A percentile compares a stretch with the other conserved stretches of the same genome.
Evolutionary conservation across 305 asterid genomes (phyloP).

Genomic region (Fraxinus albicans): DNA sequence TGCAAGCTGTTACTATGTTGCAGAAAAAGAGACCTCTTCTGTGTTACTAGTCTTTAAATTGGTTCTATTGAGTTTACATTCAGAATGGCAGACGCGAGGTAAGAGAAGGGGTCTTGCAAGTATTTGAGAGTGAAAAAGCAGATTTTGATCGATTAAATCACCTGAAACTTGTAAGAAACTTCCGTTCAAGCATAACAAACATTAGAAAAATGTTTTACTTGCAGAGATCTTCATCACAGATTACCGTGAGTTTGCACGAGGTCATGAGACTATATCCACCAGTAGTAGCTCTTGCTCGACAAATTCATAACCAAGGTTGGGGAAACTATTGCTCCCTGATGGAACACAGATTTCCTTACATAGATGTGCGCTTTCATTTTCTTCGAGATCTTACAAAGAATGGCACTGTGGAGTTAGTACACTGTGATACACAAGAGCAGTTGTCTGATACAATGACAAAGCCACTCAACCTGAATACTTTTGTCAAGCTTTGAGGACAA

Average conservation of each 20-base stretch:
- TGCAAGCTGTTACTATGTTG: background rate
- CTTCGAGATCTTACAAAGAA: too few relatives aligned
- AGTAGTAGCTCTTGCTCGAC: background rate
- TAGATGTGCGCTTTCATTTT: too few relatives aligned
- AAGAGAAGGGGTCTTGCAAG: conserved; percentile 51
- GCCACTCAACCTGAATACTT: too few relatives aligned
- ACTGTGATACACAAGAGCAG: too few relatives aligned
- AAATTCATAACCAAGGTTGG: conserved; percentile 11
- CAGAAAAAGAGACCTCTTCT: background rate
- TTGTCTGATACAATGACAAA: too few relatives aligned
- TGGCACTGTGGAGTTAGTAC: too few relatives aligned
- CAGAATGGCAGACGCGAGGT: conserved; percentile 54
- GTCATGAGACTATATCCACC: conserved; percentile 34
- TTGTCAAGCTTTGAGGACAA: too few relatives aligned
- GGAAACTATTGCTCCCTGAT: conserved; percentile 25
- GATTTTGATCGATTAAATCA: conserved; percentile 43
- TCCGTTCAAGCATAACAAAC: background rate
- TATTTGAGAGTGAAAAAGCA: conserved; percentile 32
- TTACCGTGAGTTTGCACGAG: conserved; percentile 29
- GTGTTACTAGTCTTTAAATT: conserved; percentile 13
- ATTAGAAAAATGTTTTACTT: background rate
- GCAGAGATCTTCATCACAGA: conserved; percentile 7
- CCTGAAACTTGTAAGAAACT: conserved; percentile 46
- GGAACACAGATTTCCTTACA: background rate
- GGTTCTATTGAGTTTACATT: conserved; percentile 38